Evolutionary conservation across 2,329 filamentous ascomycete species (phyloP), one percentile per base, ranked within the genome.

Genomic region (Claviceps arundinis): DNA sequence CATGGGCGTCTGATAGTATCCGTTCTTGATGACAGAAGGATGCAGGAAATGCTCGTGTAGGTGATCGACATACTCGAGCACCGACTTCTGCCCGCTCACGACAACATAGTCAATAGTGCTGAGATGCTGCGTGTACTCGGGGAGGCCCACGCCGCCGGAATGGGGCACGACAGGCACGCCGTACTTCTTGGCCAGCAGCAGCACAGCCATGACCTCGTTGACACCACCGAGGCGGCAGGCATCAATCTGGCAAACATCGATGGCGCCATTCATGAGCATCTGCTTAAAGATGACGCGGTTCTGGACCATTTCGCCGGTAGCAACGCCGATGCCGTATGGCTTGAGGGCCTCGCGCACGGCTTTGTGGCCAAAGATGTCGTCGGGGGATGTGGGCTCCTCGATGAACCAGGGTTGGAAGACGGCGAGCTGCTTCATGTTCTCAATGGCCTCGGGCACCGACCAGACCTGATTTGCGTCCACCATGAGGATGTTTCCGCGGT

Each of bases 201-300:
- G 70, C 42, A 95, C 89, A n/a, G 89, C 89, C 24, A 95, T 76
- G 26, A 91, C 89, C 70, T 95, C 89, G 70, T 95, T 95, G 46
- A 95, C 87, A 56, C 89, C 89, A 43, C 89, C 89, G 59, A 95
- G 78, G 26, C 89, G 84, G 73, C 89, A 95, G 3, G 89, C 89
- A 61, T 95, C 89, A 60, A 93, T 86, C 69, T 95, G 89, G 65
- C 88, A 89, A 19, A 95, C 81, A 62, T 93, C 89, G 60, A 95
- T 87, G 55, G 89, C 87, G 49, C 85, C 85, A 2, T 81, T 74
- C 65, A 84, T 80, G 50, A 95, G 78, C 55, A 95, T 79, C 70
- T 95, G 89, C 77, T 95, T 95, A 80, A 95, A 95, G 62, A 95
- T 81, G 58, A 95, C 87, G 41, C 89, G 82, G 74, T 95, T 95